Evolutionary conservation across 108 stramenopile genomes (phyloP).

Genomic region (Nannochloropsis gaditana): DNA sequence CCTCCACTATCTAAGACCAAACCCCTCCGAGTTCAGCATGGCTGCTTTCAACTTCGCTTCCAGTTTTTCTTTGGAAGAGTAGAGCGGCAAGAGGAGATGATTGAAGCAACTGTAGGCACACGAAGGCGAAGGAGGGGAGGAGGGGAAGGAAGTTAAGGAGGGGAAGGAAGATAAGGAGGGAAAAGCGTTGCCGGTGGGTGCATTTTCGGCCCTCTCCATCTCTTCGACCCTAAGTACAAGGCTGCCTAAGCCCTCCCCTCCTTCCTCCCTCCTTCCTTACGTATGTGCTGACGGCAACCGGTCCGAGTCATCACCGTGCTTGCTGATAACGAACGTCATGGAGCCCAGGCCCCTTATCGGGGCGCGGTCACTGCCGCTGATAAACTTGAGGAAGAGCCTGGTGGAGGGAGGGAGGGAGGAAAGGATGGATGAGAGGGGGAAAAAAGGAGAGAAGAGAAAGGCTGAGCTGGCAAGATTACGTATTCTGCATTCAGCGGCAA

Average conservation of each 20-base stretch:
- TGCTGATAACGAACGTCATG: slow-evolving; percentile 33
- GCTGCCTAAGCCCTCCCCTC: background rate
- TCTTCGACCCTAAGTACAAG: background rate
- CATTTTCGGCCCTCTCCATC: background rate
- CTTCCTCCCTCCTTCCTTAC: background rate
- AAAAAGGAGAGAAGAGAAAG: background rate
- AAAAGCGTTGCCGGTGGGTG: background rate
- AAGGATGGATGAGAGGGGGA: background rate
- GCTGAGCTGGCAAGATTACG: background rate
- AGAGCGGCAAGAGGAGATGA: slow-evolving; percentile 46
- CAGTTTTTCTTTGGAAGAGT: slow-evolving; percentile 37
- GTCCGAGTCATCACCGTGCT: slow-evolving; percentile 45
- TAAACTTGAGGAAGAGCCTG: slow-evolving; percentile 41
- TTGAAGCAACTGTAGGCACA: slow-evolving; percentile 42
- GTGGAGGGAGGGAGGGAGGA: background rate
- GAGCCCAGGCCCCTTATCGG: slow-evolving; percentile 40
- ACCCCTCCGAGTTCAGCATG: slow-evolving; percentile 47
- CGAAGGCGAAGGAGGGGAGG: background rate
- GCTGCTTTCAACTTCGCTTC: slow-evolving; percentile 29
- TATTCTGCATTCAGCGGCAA: background rate
- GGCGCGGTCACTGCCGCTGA: slow-evolving; percentile 49
- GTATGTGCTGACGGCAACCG: slow-evolving; percentile 48
- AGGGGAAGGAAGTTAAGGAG: background rate
- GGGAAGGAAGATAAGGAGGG: too few species aligned
- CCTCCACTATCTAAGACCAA: slow-evolving; percentile 35